phyloP scores from a whole-genome alignment of 495 filamentous ascomycete genomes.

The Penicillium subrubescens region DNA sequence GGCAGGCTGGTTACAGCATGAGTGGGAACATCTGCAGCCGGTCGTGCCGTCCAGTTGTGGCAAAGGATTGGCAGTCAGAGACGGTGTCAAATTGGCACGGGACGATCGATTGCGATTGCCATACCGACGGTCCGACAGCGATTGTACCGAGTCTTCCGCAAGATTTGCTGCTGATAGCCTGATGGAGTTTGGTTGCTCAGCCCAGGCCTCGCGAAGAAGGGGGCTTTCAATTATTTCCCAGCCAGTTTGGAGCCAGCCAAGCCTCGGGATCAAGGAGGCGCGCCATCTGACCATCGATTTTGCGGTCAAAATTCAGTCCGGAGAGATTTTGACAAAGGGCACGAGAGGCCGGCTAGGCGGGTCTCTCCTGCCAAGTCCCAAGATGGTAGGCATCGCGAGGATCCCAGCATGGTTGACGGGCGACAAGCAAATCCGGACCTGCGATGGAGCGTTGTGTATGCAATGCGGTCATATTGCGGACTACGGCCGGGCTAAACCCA shows the following conservation, averaged over 20 bases:
- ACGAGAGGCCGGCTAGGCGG: conserved; percentile 3
- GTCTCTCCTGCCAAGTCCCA: conserved; percentile 12
- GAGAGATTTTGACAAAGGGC: background rate
- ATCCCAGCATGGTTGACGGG: conserved; percentile 13
- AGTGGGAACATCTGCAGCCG: conserved; percentile 16
- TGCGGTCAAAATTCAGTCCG: conserved; percentile 3
- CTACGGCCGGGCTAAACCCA: background rate
- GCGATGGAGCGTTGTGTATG: conserved; percentile 2
- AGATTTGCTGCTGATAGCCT: background rate
- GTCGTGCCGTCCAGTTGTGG: conserved; percentile 23
- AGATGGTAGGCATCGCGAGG: conserved; percentile 11
- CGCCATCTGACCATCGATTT: background rate
- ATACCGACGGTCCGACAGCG: conserved; percentile 7
- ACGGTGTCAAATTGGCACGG: conserved; percentile 17
- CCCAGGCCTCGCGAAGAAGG: background rate
- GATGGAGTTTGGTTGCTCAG: background rate
- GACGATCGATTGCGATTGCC: conserved; percentile 12
- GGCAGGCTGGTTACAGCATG: conserved; percentile 15
- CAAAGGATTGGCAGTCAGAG: conserved; percentile 16
- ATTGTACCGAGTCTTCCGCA: background rate
- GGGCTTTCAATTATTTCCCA: background rate
- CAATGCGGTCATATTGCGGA: conserved; percentile 20
- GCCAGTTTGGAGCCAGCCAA: background rate
- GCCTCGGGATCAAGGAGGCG: background rate
- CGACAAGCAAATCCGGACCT: background rate